Evolutionary conservation across 2,329 filamentous ascomycete species (phyloP).

Genomic region (Aspergillus intermedius): DNA sequence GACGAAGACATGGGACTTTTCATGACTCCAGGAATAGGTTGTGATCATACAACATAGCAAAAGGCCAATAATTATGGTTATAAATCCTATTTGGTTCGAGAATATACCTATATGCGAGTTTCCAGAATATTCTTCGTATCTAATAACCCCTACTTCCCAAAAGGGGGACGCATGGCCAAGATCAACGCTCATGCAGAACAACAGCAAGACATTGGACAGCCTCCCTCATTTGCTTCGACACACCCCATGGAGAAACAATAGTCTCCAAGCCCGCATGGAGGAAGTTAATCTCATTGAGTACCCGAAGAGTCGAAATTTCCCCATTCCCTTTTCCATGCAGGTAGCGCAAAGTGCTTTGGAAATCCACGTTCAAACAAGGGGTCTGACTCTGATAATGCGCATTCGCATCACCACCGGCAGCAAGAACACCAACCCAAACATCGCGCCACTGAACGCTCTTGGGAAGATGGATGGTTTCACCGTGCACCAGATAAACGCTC

Average conservation of each 20-base stretch:
- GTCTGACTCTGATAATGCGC: background rate
- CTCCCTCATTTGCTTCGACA: conserved; percentile 10
- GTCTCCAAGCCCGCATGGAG: conserved; percentile 10
- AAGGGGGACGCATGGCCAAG: too few species aligned
- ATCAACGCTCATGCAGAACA: too few species aligned
- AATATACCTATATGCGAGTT: too few species aligned
- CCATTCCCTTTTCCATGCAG: too few species aligned
- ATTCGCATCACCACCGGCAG: too few species aligned
- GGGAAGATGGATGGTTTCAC: conserved; percentile 3
- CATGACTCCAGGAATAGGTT: too few species aligned
- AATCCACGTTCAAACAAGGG: background rate
- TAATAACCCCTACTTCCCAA: too few species aligned
- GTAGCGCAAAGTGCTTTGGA: background rate
- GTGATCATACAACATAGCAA: too few species aligned
- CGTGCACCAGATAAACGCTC: conserved; percentile 5
- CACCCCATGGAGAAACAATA: conserved; percentile 8
- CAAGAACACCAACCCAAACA: conserved; percentile 1
- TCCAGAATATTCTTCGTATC: too few species aligned
- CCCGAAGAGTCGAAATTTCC: background rate
- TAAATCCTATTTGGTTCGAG: too few species aligned
- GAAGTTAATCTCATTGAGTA: conserved; percentile 12
- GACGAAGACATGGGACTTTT: background rate
- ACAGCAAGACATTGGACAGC: background rate
- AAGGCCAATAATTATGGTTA: too few species aligned
- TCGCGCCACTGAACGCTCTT: conserved; percentile 2